Base-by-base conservation (phyloP, 495 filamentous ascomycete species). In the Amniculicola lignicola region DNA sequence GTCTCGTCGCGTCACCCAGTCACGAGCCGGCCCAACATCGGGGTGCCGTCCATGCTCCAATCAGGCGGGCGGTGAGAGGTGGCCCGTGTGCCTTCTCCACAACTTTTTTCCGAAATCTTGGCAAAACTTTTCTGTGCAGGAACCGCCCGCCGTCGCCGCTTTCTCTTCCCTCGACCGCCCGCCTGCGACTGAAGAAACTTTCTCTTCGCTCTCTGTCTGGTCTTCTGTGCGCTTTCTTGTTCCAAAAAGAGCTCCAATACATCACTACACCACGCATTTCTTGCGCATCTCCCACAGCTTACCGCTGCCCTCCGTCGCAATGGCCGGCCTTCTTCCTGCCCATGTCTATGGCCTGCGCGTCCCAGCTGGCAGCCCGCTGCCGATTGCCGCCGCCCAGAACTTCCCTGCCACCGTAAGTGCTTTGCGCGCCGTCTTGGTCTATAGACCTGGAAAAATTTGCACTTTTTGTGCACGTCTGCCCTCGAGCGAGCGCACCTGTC, bases 301-400 rank as follows among this genome's bases (percentile, higher is more conserved):
- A 4, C 4, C 3, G 15, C 28, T 35, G 1, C 31, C 44, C 29
- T 41, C 42, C 18, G 29, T 53, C 54, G 45, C 28, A 56, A 64
- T 64, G 61, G 52, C 58, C n/a, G 40, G 50, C 31, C 49, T 84
- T 61, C 73, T 86, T 60, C 88, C 90, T 64, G 82, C 94, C 63
- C 88, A 87, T 68, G 79, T 96, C 69, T 96, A 90, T 69, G 90
- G 90, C 70, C 83, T 96, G 39, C 82, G 87, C 72, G 86, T 96
- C 70, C 88, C 89, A 57, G 75, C 88, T 54, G 87, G 85, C 42
- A 87, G 87, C 67, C 73, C 84, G 59, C 70, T 91, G 68, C 77
- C 94, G 49, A 84, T 19, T 6, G 37, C 87, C 58, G 88, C 86
- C 16, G 74, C 82, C 53, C 74, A 80, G n/a, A 78, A 87, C 45